These are phyloP conservation scores for Silene conica DNA, from an alignment of 148 eudicot species.

Conservation along the genomic window DNA sequence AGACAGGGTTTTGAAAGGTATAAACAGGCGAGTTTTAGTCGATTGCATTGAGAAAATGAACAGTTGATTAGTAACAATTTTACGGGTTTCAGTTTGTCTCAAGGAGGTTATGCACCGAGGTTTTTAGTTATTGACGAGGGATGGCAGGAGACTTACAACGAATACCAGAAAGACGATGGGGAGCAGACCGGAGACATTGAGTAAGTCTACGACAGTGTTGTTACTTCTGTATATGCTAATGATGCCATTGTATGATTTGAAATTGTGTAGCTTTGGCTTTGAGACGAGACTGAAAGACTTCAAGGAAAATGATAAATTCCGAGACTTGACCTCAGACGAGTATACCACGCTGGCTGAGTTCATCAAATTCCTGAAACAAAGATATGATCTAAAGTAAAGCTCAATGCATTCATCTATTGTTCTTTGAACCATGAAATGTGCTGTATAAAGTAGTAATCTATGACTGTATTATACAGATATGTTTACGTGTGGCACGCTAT, in stretches of 20 bases:
- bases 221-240: not conserved
- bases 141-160: slow-evolving; percentile 60
- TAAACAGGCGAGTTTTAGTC: not conserved
- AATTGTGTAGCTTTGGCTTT: slow-evolving; percentile 35
- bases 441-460: no score
- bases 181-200: slow-evolving; percentile 32
- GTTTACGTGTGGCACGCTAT: slow-evolving; percentile 60
- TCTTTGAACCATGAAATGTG: not conserved
- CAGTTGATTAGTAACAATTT: not conserved
- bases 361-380: slow-evolving; percentile 45
- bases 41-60: not conserved
- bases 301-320: slow-evolving; percentile 49
- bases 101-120: slow-evolving; percentile 48
- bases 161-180: slow-evolving; percentile 38
- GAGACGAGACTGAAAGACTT: slow-evolving; percentile 36
- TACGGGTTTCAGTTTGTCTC: slow-evolving; percentile 35
- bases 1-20: slow-evolving; percentile 58
- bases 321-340: slow-evolving; percentile 29
- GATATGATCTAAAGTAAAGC: slow-evolving; percentile 38
- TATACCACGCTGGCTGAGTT: slow-evolving; percentile 47
- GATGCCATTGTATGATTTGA: not conserved
- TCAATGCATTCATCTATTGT: not conserved
- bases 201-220: slow-evolving; percentile 23
- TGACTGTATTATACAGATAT: slow-evolving; percentile 28
- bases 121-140: slow-evolving; percentile 63